Evolutionary conservation across 2,329 filamentous ascomycete species (phyloP), one percentile per base, ranked within the genome.

Genomic region (Pseudofabraea citricarpa): DNA sequence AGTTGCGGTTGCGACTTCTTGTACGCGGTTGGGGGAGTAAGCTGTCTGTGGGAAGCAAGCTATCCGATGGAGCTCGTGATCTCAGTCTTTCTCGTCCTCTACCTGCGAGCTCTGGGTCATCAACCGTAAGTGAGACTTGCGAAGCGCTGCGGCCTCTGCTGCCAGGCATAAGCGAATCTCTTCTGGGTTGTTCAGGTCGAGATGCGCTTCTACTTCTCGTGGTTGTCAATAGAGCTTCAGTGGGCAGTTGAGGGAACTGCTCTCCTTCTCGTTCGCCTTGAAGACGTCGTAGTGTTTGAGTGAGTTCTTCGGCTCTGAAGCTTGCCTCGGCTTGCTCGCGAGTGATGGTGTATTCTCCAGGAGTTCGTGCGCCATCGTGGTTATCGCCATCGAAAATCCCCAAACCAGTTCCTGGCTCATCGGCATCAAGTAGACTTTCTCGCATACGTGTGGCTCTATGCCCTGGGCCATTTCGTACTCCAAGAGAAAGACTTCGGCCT

Each of bases 1-100:
- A 60, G 47, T 62, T 66, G 47, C 64, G 66, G 35, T 41, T 39
- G 22, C 36, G 26, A 15, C 27, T 33, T 26, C 31, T 18, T 27
- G 43, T 20, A n/a, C 31, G 13, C 8, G 47, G 40, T 31, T 37
- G 41, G 26, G 41, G 48, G 40, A 42, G 50, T 21, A 21, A 31
- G 27, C 27, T 31, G 27, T 31, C 27, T n/a, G 27, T 31, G 13
- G 27, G 27, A 31, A 31, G 27, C 13, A 31, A 15, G 9, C 27
- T 37, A n/a, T 23, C 19, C 5, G 35, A 37, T 12, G 9, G 13
- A 12, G 10, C 35, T 12, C 35, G 35, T 21, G 5, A 12, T 20
- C 35, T 20, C 12, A 37, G 18, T 13, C 18, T 18, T 7, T 22
- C 35, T 37, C 35, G 21, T 5, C 35, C 35, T 31, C 27, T 12